These are phyloP conservation scores for Debaryomyces tyrocola DNA, from an alignment of 805 yeast genomes.

Conservation along the genomic window DNA sequence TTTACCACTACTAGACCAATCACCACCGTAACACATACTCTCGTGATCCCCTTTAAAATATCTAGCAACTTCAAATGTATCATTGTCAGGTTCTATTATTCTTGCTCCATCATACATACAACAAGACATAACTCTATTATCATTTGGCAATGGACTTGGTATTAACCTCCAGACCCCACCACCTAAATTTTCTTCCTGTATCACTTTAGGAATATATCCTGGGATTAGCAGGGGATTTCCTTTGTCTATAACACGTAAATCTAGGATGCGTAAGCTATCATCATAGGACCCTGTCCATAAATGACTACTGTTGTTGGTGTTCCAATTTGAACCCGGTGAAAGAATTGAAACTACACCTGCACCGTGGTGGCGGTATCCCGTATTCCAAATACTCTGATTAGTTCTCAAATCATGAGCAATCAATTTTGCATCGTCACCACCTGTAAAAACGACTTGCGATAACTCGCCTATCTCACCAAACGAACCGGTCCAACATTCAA, in stretches of 20 bases:
- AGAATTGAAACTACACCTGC: constrained; percentile 91
- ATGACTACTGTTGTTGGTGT: constrained; percentile 39
- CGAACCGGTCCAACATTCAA: constrained; percentile 89
- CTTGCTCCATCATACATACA: constrained; percentile 97
- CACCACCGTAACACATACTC: constrained; percentile 96
- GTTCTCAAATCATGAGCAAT: constrained; percentile 68
- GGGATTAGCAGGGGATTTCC: constrained; percentile 33
- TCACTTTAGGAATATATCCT: constrained; percentile 54
- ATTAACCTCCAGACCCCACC: constrained; percentile 96
- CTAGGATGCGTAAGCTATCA: constrained; percentile 69
- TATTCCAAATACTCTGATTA: constrained; percentile 40
- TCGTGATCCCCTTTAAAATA: constrained; percentile 70
- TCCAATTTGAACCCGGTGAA: constrained; percentile 44
- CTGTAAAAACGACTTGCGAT: constrained; percentile 65
- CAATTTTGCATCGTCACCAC: constrained; percentile 85
- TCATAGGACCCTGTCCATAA: constrained; percentile 93
- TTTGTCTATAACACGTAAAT: constrained; percentile 55
- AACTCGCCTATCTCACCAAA: constrained; percentile 60
- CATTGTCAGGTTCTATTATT: constrained; percentile 38
- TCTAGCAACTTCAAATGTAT: constrained; percentile 29
- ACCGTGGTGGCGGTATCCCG: constrained; percentile 61
- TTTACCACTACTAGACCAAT: constrained; percentile 59
- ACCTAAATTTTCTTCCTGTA: constrained; percentile 54
- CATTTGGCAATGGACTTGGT: constrained; percentile 50
- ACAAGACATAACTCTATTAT: constrained; percentile 64